These are phyloP conservation scores for Ogataea glucozyma DNA, from an alignment of 805 yeast species.

Conservation along the genomic window DNA sequence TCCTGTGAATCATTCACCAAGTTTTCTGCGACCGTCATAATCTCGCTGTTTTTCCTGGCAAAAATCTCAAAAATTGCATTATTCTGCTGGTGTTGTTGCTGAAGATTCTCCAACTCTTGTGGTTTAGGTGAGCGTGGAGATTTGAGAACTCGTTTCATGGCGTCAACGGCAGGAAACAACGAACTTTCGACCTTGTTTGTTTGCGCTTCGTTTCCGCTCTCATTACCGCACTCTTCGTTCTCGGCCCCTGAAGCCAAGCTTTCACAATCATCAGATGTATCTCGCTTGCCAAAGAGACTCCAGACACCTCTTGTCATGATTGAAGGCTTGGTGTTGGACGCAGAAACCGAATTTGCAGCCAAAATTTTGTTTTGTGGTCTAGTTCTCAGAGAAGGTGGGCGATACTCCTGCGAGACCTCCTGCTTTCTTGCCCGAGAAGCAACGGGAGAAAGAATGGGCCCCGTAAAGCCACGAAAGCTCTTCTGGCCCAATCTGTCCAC, in stretches of 20 bases:
- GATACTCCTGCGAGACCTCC: background rate
- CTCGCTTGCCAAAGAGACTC: slow-evolving; percentile 13
- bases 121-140: slow-evolving; percentile 1
- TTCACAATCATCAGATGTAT: slow-evolving; percentile 5
- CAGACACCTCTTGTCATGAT: slow-evolving; percentile 13
- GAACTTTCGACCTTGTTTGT: slow-evolving; percentile 4
- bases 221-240: slow-evolving; percentile 10
- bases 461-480: background rate
- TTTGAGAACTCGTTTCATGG: slow-evolving; percentile 1
- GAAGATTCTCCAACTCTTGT: too few relatives aligned
- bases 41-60: slow-evolving; percentile 16
- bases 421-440: background rate
- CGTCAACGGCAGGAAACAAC: slow-evolving; percentile 8
- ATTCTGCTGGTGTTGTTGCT: background rate
- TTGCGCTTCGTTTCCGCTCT: background rate
- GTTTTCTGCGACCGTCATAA: slow-evolving; percentile 16
- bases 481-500: background rate
- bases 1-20: slow-evolving; percentile 15
- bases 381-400: background rate
- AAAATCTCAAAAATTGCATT: slow-evolving; percentile 14
- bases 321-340: slow-evolving; percentile 3
- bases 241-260: slow-evolving; percentile 12
- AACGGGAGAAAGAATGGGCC: background rate
- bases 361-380: slow-evolving; percentile 5
- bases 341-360: slow-evolving; percentile 1